These are phyloP conservation scores for Mrakia gelida DNA, from an alignment of 768 basidiomycete species.

Conservation along the genomic window DNA sequence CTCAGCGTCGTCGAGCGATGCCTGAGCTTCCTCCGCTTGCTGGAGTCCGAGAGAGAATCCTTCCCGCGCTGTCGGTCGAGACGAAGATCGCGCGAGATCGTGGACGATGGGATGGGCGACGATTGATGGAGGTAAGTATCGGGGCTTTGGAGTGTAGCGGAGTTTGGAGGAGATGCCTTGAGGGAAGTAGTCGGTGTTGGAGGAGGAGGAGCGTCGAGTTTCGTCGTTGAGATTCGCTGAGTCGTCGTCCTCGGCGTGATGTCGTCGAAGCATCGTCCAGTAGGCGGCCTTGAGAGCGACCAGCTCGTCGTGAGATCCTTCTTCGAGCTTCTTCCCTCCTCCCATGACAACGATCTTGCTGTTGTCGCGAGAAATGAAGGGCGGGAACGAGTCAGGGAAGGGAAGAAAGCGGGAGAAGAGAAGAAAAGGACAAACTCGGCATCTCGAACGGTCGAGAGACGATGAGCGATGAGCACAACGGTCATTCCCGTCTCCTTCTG, in stretches of 20 bases:
- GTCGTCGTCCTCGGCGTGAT: conserved; percentile 12
- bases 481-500: too few relatives aligned
- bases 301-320: conserved; percentile 40
- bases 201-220: background rate
- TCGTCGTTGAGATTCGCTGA: background rate
- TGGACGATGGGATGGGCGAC: background rate
- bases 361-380: background rate
- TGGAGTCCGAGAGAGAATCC: background rate
- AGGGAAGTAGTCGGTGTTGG: background rate
- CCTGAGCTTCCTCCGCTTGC: conserved; percentile 19
- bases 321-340: conserved; percentile 35
- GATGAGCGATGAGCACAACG: conserved; percentile 33
- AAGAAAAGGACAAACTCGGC: conserved; percentile 26
- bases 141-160: background rate
- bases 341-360: conserved; percentile 39
- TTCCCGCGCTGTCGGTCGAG: too few relatives aligned
- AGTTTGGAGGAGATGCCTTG: background rate
- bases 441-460: conserved; percentile 29
- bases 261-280: conserved; percentile 11
- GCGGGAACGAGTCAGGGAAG: background rate
- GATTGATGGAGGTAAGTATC: background rate
- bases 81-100: too few relatives aligned
- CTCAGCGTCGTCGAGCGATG: background rate
- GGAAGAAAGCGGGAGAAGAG: background rate
- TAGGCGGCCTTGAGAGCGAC: conserved; percentile 29